These are phyloP conservation scores for Candida qinlingensis DNA, from an alignment of 805 yeast genomes.

Conservation along the genomic window DNA sequence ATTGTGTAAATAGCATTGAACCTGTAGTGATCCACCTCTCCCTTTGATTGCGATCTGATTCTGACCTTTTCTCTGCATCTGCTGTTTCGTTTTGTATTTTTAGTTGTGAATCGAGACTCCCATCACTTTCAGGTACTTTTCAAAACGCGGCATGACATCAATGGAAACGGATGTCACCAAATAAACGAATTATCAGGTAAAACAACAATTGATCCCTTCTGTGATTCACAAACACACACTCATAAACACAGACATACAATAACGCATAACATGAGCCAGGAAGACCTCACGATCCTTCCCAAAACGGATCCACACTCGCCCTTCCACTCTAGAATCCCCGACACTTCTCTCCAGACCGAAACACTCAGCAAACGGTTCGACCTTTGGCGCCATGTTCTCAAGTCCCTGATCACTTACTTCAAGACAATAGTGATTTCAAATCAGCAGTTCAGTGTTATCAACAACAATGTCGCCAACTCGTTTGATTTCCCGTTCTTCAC, in stretches of 20 bases:
- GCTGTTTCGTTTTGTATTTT: no score
- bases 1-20: neutral
- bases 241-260: neutral
- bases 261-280: neutral
- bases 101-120: no score
- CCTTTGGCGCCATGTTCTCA: conserved; percentile 79
- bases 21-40: no score
- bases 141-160: no score
- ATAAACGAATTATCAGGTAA: no score
- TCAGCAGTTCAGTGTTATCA: conserved; percentile 81
- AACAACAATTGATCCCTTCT: no score
- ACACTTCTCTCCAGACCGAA: conserved; percentile 74
- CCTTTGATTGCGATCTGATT: no score
- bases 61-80: no score
- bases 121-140: no score
- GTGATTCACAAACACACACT: no score
- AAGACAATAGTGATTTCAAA: conserved; percentile 76
- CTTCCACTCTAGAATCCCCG: conserved; percentile 45
- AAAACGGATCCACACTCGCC: conserved; percentile 30
- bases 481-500: conserved; percentile 42
- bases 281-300: conserved; percentile 18
- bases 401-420: conserved; percentile 69
- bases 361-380: conserved; percentile 74
- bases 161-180: no score
- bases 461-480: conserved; percentile 73